A percentile compares a stretch with the other conserved stretches of the same genome.
These are phyloP conservation scores for Bacidia rubella DNA, from an alignment of 495 filamentous ascomycete species.

Conservation along the genomic window DNA sequence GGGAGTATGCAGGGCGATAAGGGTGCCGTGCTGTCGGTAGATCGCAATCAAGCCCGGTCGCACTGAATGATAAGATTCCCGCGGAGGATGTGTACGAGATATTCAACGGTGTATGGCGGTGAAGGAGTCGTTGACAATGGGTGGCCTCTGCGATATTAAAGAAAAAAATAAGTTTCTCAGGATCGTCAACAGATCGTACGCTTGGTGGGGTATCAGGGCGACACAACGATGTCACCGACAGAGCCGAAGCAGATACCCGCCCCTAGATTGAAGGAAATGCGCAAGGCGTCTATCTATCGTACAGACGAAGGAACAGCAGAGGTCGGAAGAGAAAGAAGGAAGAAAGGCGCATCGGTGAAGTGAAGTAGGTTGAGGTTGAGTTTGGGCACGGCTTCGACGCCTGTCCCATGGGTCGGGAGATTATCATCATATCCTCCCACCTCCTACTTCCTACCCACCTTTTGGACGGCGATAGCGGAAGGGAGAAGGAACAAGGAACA, in stretches of 20 bases:
- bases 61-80: too few relatives aligned
- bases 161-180: too few relatives aligned
- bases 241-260: background rate
- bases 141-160: too few relatives aligned
- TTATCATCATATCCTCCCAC: slow-evolving; percentile 44
- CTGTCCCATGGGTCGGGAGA: slow-evolving; percentile 86
- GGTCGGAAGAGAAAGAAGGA: background rate
- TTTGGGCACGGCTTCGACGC: slow-evolving; percentile 39
- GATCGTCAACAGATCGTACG: background rate
- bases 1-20: background rate
- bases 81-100: too few relatives aligned
- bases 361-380: background rate
- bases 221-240: background rate
- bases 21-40: background rate
- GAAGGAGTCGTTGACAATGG: too few relatives aligned
- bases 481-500: background rate
- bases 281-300: background rate
- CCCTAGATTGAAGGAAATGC: background rate
- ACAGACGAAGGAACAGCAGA: background rate
- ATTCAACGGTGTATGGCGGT: too few relatives aligned
- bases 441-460: too few relatives aligned
- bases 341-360: background rate
- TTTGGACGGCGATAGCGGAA: background rate
- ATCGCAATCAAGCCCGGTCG: background rate
- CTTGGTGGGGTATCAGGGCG: background rate